A percentile compares a stretch with the other conserved stretches of the same genome.
Conservation (phyloP, 2,329 filamentous ascomycete genomes). For the Xylariaceae sp. region DNA sequence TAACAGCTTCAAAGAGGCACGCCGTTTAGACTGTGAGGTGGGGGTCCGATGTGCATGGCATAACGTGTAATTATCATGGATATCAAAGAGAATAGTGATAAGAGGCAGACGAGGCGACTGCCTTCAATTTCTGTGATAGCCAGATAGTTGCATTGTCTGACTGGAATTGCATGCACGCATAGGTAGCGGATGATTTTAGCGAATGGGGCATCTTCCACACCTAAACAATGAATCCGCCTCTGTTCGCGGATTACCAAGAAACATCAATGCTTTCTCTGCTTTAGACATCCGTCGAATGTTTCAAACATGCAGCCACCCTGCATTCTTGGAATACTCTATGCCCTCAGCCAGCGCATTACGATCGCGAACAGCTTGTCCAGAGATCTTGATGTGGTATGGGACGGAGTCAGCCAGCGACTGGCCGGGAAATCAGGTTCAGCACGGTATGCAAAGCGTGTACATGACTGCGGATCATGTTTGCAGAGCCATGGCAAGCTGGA, state of each 20-base stretch:
- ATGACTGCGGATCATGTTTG: too few relatives aligned
- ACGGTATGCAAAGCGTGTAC: too few relatives aligned
- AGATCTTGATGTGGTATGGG: too few relatives aligned
- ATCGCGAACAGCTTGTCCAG: too few relatives aligned
- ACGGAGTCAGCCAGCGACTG: too few relatives aligned
- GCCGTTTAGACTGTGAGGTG: conserved; percentile 3
- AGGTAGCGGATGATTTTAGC: conserved; percentile 24
- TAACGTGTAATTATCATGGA: neutral
- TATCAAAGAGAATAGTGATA: neutral
- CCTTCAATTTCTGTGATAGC: conserved; percentile 19
- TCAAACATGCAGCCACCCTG: too few relatives aligned
- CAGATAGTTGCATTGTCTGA: conserved; percentile 20
- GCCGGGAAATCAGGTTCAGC: too few relatives aligned
- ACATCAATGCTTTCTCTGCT: neutral
- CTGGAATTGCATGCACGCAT: conserved; percentile 26
- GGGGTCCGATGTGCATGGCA: neutral
- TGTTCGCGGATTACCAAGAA: conserved; percentile 22
- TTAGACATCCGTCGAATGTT: too few relatives aligned
- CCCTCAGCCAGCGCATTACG: too few relatives aligned
- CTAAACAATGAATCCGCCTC: conserved; percentile 27
- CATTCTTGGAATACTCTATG: too few relatives aligned
- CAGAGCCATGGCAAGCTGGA: too few relatives aligned
- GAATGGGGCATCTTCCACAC: conserved; percentile 27
- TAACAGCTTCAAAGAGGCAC: neutral
- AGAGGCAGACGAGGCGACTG: conserved; percentile 8